Evolutionary conservation across 129 eudicot species (phyloP).

Genomic region (Cynara cardunculus): DNA sequence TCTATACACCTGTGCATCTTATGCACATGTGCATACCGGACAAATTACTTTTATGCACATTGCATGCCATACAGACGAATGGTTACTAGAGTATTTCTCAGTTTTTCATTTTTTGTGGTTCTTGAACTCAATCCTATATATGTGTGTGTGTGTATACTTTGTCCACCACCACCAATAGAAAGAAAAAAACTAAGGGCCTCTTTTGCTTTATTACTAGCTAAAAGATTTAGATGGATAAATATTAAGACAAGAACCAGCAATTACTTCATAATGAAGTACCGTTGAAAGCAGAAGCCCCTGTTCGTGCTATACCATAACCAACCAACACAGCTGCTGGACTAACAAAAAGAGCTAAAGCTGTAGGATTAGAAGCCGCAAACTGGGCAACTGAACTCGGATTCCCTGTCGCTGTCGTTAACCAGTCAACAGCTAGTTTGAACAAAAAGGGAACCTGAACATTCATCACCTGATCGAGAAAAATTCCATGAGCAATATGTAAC

Average conservation of each 20-base stretch:
- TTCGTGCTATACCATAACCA: slow-evolving; percentile 91
- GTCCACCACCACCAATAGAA: slow-evolving; percentile 2
- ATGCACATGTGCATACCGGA: no score
- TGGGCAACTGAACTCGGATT: slow-evolving; percentile 71
- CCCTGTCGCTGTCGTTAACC: slow-evolving; percentile 78
- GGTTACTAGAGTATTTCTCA: no score
- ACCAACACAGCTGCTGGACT: slow-evolving; percentile 89
- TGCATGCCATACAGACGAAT: no score
- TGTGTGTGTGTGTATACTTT: neutral
- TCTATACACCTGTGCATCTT: no score
- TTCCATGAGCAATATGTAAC: slow-evolving; percentile 8
- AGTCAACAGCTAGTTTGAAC: slow-evolving; percentile 93
- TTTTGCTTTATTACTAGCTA: slow-evolving; percentile 8
- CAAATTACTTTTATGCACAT: no score
- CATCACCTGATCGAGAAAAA: slow-evolving; percentile 53
- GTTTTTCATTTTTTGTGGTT: no score
- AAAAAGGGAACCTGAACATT: slow-evolving; percentile 98
- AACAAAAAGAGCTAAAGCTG: slow-evolving; percentile 72
- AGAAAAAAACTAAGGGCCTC: neutral
- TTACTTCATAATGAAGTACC: slow-evolving; percentile 73
- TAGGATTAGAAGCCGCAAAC: slow-evolving; percentile 72
- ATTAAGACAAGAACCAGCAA: slow-evolving; percentile 45
- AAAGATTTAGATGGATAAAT: neutral
- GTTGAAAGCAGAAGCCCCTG: slow-evolving; percentile 93
- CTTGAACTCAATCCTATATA: no score